A percentile compares a stretch with the other conserved stretches of the same genome.
These are phyloP conservation scores for Zea luxurians DNA, from an alignment of 176 grass and related monocot genomes.

Conservation along the genomic window DNA sequence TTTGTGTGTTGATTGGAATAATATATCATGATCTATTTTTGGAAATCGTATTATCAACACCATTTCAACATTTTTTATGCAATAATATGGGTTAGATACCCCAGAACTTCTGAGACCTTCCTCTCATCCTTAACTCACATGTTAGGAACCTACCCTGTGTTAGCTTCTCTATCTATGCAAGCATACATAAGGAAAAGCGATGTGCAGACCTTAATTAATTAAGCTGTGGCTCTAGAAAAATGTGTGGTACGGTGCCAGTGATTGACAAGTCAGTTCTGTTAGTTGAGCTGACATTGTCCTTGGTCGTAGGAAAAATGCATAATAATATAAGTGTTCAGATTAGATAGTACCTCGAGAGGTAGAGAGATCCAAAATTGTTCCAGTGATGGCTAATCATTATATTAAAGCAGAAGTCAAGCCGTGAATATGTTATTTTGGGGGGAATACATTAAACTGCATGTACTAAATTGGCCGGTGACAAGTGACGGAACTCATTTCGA, in stretches of 20 bases:
- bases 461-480: conserved; percentile 1
- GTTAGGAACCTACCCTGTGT: background rate
- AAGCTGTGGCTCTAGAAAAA: conserved; percentile 25
- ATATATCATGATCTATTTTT: conserved; percentile 10
- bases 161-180: background rate
- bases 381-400: conserved; percentile 11
- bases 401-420: conserved; percentile 30
- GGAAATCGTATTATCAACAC: background rate
- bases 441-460: background rate
- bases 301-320: background rate
- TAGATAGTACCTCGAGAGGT: conserved; percentile 16
- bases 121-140: background rate
- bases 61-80: background rate
- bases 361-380: background rate
- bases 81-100: background rate
- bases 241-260: conserved; percentile 15
- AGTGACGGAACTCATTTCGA: background rate
- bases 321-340: conserved; percentile 16
- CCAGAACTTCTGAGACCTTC: background rate
- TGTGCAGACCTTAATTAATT: background rate
- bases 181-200: background rate
- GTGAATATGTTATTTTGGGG: background rate
- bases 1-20: background rate
- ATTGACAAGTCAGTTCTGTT: conserved; percentile 28
- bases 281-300: conserved; percentile 29